Base-by-base conservation (phyloP, 2,329 filamentous ascomycete genomes). In the Achaetomium macrosporum region DNA sequence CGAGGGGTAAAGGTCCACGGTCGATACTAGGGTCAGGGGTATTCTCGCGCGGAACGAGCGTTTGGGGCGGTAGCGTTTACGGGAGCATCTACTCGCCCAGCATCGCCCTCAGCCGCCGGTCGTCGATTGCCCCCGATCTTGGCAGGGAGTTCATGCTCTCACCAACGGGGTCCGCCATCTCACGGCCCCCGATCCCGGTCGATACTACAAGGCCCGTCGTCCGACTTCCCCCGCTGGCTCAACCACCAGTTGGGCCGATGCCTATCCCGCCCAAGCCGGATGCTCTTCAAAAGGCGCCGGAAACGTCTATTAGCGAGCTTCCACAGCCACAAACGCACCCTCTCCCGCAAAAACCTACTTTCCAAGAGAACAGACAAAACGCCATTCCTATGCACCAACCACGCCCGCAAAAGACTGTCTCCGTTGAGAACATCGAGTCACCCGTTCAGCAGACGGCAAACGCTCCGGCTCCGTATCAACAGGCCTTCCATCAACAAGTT, bases 401-500 rank as follows among this genome's bases (percentile, higher is more conserved):
- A 53, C 86, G 89, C 48, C 92, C 93, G 9, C 91, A 97, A 69
- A 97, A 97, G 75, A 79, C 90, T 6, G 89, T 97, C 31, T 96
- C 91, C 10, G 84, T 97, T 54, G 88, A 90, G 53, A 90, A 90
- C 63, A 96, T 97, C 61, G 93, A 97, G 69, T 88, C 88, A 8
- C 90, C 91, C 4, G 59, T 50, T n/a, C 61, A 83, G 81, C 5
- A 77, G 61, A 66, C 70, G 53, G 69, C 68, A 47, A 75, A 74
- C 63, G 76, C 60, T 73, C 83, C 70, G 39, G 64, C 68, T 37
- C 65, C 66, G 13, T 73, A 87, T 63, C 86, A 92, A 63, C 88
- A 91, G 65, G 88, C 91, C 0, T 96, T 97, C 76, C 90, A 96
- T 61, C 91, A 96, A 63, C 91, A 96, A 69, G 84, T 96, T n/a